Conservation (phyloP, 2,329 filamentous ascomycete genomes). For the Penicillium hordei region DNA sequence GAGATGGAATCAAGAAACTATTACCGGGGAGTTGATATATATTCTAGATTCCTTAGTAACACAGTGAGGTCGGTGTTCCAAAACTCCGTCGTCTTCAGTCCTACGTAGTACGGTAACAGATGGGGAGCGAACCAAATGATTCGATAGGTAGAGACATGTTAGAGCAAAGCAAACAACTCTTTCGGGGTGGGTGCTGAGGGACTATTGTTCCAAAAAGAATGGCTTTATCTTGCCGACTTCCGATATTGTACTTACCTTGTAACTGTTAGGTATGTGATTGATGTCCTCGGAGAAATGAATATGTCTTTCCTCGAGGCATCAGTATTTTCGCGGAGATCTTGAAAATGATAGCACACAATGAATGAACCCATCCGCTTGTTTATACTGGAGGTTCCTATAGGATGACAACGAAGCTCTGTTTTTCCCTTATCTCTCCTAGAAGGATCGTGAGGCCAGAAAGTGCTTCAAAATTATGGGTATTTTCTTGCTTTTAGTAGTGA, state of each 20-base stretch:
- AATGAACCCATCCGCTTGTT: background rate
- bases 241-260: background rate
- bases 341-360: background rate
- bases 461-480: too few species aligned
- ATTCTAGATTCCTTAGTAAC: background rate
- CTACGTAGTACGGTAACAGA: background rate
- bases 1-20: background rate
- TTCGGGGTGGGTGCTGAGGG: background rate
- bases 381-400: background rate
- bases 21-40: background rate
- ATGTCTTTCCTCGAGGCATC: background rate
- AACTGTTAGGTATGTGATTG: background rate
- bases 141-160: background rate
- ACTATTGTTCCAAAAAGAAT: background rate
- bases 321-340: background rate
- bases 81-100: background rate
- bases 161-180: background rate
- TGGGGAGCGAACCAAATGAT: background rate
- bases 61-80: background rate
- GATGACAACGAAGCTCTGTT: too few species aligned
- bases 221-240: background rate
- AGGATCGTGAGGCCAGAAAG: too few species aligned
- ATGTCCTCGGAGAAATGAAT: background rate
- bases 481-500: background rate
- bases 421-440: too few species aligned